Evolutionary conservation across 2,329 filamentous ascomycete species (phyloP), one percentile per base, ranked within the genome.

Genomic region (Metarhizium brunneum): DNA sequence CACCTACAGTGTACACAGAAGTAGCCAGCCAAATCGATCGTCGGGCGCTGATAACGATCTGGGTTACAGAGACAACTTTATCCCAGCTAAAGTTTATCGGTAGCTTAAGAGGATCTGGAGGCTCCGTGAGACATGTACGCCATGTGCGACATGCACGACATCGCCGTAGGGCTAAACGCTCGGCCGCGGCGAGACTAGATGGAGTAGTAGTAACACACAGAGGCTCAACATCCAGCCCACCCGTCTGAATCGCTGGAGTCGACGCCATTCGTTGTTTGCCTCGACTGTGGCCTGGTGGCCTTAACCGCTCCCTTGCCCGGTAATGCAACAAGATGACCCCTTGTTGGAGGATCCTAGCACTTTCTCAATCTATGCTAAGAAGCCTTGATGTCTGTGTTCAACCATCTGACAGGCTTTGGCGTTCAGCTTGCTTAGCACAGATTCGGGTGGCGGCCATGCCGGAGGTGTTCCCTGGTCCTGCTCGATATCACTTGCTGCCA

Each of bases 401-500:
- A 38, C 14, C 55, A 54, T 47, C 47, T 52, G 47, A 48, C 52
- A 54, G 50, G 42, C 47, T 25, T 52, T n/a, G 40, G 48, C 49
- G 47, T 42, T 54, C 51, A 50, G 52, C 52, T 54, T n/a, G 49
- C 56, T 51, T 58, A 52, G 48, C 55, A 48, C 20, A 50, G 42
- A 52, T 38, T 54, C 59, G 60, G 56, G 53, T 58, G n/a, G 35
- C 25, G 40, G 53, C 51, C 40, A 47, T 57, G 45, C 59, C 58
- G 59, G 45, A 32, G 42, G 38, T 35, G 54, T 49, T 56, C 55
- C 56, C 56, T 59, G 54, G 52, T 54, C 50, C 45, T 53, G 36
- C 52, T 50, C 25, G 53, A 38, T 45, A 18, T 18, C 40, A 6
- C 14, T 16, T 20, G 42, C 42, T 45, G n/a, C n/a, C 6, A 11